Evolutionary conservation across 257 asterid genomes (phyloP), one percentile per base, ranked within the genome.

Genomic region (Ajuga chamaepitys): DNA sequence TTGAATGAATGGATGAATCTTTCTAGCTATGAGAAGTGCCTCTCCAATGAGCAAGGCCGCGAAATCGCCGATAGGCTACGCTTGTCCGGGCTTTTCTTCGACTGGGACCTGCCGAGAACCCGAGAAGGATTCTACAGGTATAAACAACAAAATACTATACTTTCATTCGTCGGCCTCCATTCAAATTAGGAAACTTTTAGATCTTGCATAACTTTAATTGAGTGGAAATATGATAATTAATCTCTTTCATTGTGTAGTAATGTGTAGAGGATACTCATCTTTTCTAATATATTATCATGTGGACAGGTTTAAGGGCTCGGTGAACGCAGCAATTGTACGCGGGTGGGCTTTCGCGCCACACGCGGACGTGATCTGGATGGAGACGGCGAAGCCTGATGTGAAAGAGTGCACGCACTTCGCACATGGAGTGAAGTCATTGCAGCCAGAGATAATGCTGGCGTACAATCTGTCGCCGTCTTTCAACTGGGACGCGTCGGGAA

Each of bases 401-500:
- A 82, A 70, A 0, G 97, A 94, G 66, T 94, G 99, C 90, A 90
- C 97, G 0, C 85, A 83, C 2, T 94, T 94, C 20, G 90, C 99
- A 0, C 76, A 71, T 0, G 97, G 97, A 2, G 87, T 94, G 16
- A 94, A 86, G 68, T 77, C 93, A 0, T 60, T 17, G 78, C 77
- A 70, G 30, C 97, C 95, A 1, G 89, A 90, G 67, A 82, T 70
- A 7, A 94, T 94, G 97, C 57, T 94, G 79, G 99, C 99, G 58
- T 94, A 90, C 85, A 94, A 90, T 55, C 72, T 94, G 13, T 94
- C 97, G 0, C 99, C 97, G 3, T 94, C 99, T 3, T 94, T 90
- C 87, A 90, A 94, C 61, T 94, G 99, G 97, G 97, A 88, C 35
- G 97, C 99, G 0, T 90, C 97, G 0, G 97, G 99, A 0, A 94